phyloP scores from a whole-genome alignment of 129 eudicot genomes.

The Flaveria trinervia region DNA sequence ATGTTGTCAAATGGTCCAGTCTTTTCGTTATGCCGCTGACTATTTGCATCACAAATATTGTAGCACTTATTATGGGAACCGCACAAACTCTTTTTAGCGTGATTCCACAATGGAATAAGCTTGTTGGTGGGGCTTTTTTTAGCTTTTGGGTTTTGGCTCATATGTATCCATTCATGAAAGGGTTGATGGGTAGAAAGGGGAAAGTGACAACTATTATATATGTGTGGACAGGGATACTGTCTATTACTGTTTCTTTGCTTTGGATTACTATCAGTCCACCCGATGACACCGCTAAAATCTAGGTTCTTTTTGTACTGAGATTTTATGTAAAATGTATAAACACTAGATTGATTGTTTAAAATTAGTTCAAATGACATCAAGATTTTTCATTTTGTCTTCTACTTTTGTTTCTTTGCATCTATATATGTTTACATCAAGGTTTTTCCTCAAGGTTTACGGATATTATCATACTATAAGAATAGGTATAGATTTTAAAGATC shows the following conservation, averaged over 20 bases:
- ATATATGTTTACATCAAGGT: not conserved
- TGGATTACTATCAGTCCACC: conserved; percentile 73
- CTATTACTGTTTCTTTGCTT: conserved; percentile 72
- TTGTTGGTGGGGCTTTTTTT: conserved; percentile 74
- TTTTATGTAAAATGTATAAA: conserved; percentile 16
- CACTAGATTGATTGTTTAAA: not conserved
- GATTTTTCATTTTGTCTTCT: not conserved
- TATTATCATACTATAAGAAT: not conserved
- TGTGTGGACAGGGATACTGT: conserved; percentile 78
- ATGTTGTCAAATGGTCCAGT: conserved; percentile 69
- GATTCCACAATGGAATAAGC: conserved; percentile 82
- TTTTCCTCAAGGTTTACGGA: not conserved
- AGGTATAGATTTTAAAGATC: not conserved
- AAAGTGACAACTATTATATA: conserved; percentile 64
- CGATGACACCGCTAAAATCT: conserved; percentile 29
- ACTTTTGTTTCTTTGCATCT: not conserved
- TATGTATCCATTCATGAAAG: conserved; percentile 85
- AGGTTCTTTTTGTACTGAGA: not conserved
- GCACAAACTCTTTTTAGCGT: conserved; percentile 72
- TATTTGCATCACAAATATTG: conserved; percentile 60
- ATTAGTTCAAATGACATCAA: not conserved
- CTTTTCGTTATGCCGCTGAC: conserved; percentile 70
- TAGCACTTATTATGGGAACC: conserved; percentile 61
- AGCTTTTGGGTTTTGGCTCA: conserved; percentile 90
- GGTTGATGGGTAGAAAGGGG: conserved; percentile 86